Evolutionary conservation across 768 basidiomycete species (phyloP).

Genomic region (Coprinellus micaceus): DNA sequence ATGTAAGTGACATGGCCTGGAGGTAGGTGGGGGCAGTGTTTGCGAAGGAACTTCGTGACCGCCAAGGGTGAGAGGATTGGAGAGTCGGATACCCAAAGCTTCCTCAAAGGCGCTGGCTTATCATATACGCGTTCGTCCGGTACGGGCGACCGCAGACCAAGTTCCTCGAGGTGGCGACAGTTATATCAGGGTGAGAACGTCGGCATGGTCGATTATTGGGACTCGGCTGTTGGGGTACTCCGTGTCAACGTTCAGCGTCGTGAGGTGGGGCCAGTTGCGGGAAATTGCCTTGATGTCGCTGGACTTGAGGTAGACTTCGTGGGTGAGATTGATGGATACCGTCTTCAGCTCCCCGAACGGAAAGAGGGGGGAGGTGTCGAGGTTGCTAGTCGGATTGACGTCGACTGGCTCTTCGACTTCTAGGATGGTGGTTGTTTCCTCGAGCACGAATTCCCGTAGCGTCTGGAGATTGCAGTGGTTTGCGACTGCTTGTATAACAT

Average conservation of each 20-base stretch:
- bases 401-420: neutral
- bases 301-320: neutral
- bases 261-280: neutral
- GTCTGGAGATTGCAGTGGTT: neutral
- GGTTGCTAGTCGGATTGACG: neutral
- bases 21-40: neutral
- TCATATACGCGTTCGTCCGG: neutral
- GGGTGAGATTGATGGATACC: neutral
- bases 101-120: neutral
- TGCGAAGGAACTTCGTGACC: neutral
- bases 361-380: neutral
- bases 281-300: neutral
- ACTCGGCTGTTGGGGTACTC: neutral
- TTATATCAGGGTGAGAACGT: neutral
- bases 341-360: neutral
- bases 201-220: neutral
- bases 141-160: neutral
- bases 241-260: neutral
- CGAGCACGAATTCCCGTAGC: neutral
- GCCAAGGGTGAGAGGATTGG: neutral
- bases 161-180: neutral
- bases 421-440: neutral
- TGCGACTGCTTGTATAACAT: neutral
- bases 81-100: neutral
- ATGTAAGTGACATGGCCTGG: too few relatives aligned